Evolutionary conservation across 371 early-diverging fungal species (phyloP), one percentile per base, ranked within the genome.

Genomic region (Choanephora cucurbitarum): DNA sequence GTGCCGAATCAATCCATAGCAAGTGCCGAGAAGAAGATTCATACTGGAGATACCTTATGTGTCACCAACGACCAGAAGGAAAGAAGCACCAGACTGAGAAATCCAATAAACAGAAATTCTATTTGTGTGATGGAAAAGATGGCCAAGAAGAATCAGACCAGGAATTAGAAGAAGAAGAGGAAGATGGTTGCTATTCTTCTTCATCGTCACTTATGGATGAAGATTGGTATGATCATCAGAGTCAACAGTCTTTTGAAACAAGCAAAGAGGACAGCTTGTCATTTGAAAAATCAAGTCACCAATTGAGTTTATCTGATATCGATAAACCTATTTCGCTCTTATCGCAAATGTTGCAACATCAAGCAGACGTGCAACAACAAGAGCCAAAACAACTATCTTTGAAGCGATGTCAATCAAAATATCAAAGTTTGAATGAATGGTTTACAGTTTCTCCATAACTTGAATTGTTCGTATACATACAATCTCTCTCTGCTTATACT

Each of bases 371-470:
- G 17, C 15, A 53, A 34, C 44, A 32, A 15, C 44, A 11, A 33
- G 33, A 17, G 21, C 42, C 5, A 6, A 6, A 5, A 15, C 47
- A 4, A 28, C 43, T 14, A 14, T 10, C 34, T 17, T 31, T 58
- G 13, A 58, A 52, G 17, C 24, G 58, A 18, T 58, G 51, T 41
- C 58, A 58, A 40, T 34, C 58, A 3, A 44, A 41, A 51, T 55
- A 55, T 23, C 45, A 45, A 32, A 28, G 47, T 19, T 31, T 58
- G 6, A 40, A 51, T 18, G 45, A 44, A 10, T 58, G 58, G 52
- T 58, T 58, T 46, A 22, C 31, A 5, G 46, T 33, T 34, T 17
- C 19, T 19, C 0, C 19, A 9, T 28, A 44, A 44, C 7, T 21
- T 37, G 9, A 5, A 32, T 32, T 6, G 32, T 10, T 32, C 32